These are phyloP conservation scores for Colletotrichum orchidophilum DNA, from an alignment of 2,329 filamentous ascomycete genomes.

Conservation along the genomic window DNA sequence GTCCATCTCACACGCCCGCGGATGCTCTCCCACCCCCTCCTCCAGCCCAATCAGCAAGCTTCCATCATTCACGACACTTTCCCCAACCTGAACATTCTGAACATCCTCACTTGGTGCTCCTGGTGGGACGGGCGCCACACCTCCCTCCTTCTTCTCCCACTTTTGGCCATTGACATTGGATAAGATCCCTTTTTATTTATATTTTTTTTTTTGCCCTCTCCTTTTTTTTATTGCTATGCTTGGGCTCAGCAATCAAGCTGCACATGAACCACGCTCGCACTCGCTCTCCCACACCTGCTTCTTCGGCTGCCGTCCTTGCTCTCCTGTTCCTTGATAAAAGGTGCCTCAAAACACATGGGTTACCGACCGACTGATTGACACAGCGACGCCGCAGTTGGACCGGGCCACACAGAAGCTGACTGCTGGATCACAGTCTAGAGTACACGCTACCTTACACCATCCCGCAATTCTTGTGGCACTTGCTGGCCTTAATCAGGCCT, in stretches of 20 bases:
- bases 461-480: conserved; percentile 1
- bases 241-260: not conserved
- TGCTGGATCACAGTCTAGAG: not conserved
- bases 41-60: conserved; percentile 30
- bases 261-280: not conserved
- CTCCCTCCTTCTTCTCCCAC: conserved; percentile 26
- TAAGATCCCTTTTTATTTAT: conserved; percentile 1
- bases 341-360: not conserved
- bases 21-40: not conserved
- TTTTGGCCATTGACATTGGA: conserved; percentile 13
- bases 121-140: conserved; percentile 23
- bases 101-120: conserved; percentile 23
- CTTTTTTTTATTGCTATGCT: not conserved
- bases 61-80: conserved; percentile 20
- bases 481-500: not conserved
- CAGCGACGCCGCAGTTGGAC: not conserved
- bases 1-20: not conserved
- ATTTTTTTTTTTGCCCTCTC: not conserved
- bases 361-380: not conserved
- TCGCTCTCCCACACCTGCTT: not conserved
- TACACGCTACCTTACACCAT: not conserved
- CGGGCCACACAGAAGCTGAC: not conserved
- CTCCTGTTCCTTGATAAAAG: not conserved
- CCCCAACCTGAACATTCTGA: conserved; percentile 23
- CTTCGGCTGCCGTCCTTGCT: not conserved